A percentile compares a stretch with the other conserved stretches of the same genome.
Conservation (phyloP, 768 basidiomycete species). For the Rossbeevera mucosa region DNA sequence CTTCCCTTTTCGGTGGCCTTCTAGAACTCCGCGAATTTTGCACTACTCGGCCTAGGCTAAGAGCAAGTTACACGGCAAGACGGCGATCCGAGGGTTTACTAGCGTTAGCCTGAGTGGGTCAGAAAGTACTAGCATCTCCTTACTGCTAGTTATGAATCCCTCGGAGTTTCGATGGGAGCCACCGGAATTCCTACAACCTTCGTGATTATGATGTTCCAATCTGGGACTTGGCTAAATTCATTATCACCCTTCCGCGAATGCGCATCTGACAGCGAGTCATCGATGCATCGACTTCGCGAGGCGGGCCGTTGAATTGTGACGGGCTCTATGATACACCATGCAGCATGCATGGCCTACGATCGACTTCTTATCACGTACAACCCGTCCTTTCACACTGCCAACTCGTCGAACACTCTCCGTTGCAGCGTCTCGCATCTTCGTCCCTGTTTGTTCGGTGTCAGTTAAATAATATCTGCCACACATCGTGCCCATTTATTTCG, state of each 20-base stretch:
- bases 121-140: background rate
- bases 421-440: background rate
- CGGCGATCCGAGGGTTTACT: too few relatives aligned
- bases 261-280: background rate
- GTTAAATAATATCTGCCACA: background rate
- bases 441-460: background rate
- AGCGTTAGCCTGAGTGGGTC: too few relatives aligned
- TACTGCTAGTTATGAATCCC: background rate
- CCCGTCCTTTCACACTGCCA: background rate
- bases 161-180: background rate
- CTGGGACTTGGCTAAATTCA: background rate
- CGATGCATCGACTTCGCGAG: background rate
- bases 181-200: background rate
- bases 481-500: background rate
- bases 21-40: too few relatives aligned
- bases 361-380: background rate
- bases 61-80: too few relatives aligned
- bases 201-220: background rate
- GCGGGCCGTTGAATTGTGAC: background rate
- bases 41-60: too few relatives aligned
- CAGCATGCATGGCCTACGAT: background rate
- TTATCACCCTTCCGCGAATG: background rate
- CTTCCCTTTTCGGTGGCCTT: background rate
- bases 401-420: background rate
- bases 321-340: background rate